A percentile compares a stretch with the other conserved stretches of the same genome.
These are phyloP conservation scores for Triglochin maritima DNA, from an alignment of 106 monocot species.

Conservation along the genomic window DNA sequence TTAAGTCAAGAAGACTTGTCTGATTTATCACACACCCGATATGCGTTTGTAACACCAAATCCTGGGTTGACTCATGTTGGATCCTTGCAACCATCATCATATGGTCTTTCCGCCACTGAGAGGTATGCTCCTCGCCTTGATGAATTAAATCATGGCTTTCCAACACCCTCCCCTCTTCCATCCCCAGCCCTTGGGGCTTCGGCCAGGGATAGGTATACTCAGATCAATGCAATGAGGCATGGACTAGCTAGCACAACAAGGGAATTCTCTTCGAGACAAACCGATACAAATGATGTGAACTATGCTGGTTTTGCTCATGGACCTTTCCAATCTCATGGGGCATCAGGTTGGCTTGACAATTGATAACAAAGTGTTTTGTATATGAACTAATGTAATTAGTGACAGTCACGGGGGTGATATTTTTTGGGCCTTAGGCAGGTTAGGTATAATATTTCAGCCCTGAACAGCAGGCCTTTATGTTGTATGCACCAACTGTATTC, in stretches of 20 bases:
- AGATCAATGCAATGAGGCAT: neutral
- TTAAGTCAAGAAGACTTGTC: neutral
- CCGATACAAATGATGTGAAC: neutral
- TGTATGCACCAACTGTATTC: too few relatives aligned
- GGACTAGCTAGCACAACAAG: neutral
- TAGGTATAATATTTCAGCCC: too few relatives aligned
- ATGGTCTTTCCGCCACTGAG: constrained; percentile 14
- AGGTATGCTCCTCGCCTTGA: constrained; percentile 51
- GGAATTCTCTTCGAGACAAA: neutral
- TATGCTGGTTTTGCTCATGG: neutral
- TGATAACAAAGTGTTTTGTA: neutral
- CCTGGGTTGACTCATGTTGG: neutral
- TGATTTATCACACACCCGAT: constrained; percentile 5
- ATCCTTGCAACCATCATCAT: constrained; percentile 12
- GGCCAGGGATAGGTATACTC: neutral
- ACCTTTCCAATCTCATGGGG: neutral
- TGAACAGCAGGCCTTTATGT: too few relatives aligned
- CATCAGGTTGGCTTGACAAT: constrained; percentile 4
- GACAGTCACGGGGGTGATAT: too few relatives aligned
- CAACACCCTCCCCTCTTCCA: neutral
- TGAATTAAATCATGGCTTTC: constrained; percentile 13
- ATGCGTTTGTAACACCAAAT: constrained; percentile 8
- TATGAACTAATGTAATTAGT: neutral
- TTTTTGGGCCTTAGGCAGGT: too few relatives aligned
- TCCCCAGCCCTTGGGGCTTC: neutral